Base-by-base conservation (phyloP, 2,329 filamentous ascomycete genomes). In the Metarhizium brunneum region DNA sequence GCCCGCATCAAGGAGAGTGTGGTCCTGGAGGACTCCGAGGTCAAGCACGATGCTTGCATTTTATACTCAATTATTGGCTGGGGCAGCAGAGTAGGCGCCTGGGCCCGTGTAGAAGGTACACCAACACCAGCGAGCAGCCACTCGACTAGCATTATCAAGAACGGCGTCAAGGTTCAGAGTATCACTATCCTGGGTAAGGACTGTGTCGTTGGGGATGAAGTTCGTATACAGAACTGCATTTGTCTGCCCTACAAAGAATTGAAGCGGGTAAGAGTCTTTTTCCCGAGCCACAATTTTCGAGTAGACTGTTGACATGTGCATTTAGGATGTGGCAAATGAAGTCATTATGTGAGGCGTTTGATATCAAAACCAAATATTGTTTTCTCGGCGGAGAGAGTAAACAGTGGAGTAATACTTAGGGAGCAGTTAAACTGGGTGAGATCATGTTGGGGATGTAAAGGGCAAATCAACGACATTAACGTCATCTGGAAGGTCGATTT, bases 111-210 rank as follows among this genome's bases (percentile, higher is more conserved):
- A 30, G 94, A 99, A 74, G 94, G 94, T 54, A 96, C 91, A 1
- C 92, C 92, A 1, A 95, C 88, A 16, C 88, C 92, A 0, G 84
- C 90, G 55, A 86, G 82, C 53, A 96, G 88, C 76, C 92, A 97
- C 76, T 88, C 84, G 54, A 97, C 92, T 14, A 96, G 88, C 74
- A 91, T 97, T 65, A 81, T 97, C 72, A 97, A 96, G 83, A 95
- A 96, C 67, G 94, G 94, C 53, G 86, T 97, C 73, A 97, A 97
- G 80, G 94, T 99, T 53, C 94, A 97, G 79, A 95, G 90, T 72
- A 94, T 97, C 68, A 97, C 92, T 50, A 99, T 97, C 63, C 74
- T 99, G 60, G 92, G 92, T 69, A 96, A 97, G 79, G 94, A 99
- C 73, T 97, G 92, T 67, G 84, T 79, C 55, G 94, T 97, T 35